phyloP scores from a whole-genome alignment of 441 rosid species.

The Capsella rubella region DNA sequence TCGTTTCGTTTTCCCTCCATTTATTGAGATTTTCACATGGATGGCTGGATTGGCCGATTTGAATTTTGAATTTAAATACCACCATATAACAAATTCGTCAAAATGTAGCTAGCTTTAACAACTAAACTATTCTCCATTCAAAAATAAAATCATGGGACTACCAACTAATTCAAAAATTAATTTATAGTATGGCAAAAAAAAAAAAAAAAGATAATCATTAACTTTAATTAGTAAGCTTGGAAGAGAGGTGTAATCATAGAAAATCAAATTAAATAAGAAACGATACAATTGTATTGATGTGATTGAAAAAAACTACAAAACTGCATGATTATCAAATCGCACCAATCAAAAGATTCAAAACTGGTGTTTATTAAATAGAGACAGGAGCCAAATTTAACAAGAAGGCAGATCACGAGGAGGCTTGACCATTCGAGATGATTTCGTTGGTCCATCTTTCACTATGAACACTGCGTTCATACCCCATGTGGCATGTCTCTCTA shows the following conservation, averaged over 20 bases:
- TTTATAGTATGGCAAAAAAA: not conserved
- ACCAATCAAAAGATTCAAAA: too few species aligned
- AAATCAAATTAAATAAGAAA: not conserved
- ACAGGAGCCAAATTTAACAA: conserved; percentile 34
- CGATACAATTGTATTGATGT: not conserved
- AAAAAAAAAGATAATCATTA: not conserved
- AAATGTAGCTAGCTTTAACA: too few species aligned
- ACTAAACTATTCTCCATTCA: too few species aligned
- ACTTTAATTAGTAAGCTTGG: not conserved
- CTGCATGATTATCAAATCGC: too few species aligned
- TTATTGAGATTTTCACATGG: not conserved
- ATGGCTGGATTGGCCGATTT: not conserved
- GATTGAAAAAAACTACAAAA: not conserved
- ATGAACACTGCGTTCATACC: conserved; percentile 64
- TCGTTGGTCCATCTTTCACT: conserved; percentile 58
- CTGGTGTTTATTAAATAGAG: too few species aligned
- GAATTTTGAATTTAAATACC: not conserved
- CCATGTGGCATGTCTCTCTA: conserved; percentile 56
- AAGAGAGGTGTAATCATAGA: not conserved
- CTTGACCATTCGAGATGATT: conserved; percentile 35
- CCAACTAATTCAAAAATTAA: not conserved
- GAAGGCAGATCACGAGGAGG: conserved; percentile 62
- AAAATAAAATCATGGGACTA: not conserved
- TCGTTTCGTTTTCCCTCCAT: conserved; percentile 25
- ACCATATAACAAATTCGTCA: too few species aligned